Evolutionary conservation across 108 stramenopile genomes (phyloP), one percentile per base, ranked within the genome.

Genomic region (Seminavis robusta): DNA sequence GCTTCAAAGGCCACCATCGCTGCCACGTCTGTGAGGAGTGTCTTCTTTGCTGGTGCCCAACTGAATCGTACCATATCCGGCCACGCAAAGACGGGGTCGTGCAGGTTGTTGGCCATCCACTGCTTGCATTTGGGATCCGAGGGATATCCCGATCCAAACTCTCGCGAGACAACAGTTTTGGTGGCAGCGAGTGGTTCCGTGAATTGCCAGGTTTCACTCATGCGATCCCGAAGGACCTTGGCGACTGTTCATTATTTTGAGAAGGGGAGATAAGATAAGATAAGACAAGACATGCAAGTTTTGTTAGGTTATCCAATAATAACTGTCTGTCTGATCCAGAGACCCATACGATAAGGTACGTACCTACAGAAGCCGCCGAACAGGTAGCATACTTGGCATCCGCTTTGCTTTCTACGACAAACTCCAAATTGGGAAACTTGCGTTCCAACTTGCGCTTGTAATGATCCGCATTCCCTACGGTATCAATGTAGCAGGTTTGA

Each of bases 341-440:
- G 1, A 33, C 43, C 4, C 17, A n/a, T n/a, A 27, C 48, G 25
- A 25, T 29, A 30, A 36, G 36, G 9, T 13, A 63, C 74, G 49
- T 62, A 77, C 73, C 76, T 15, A 90, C 81, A 11, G 83, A 84
- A 1, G 88, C 94, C 20, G 90, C 94, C 30, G 83, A 83, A 52
- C 89, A 88, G 4, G 78, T 76, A 20, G 85, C 76, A 74, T 92
- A 95, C n/a, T 86, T 92, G 21, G 92, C 85, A 73, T 95, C 95
- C 11, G 95, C 95, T 67, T 95, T 95, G 67, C 80, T 82, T 57
- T 90, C 90, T 3, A 95, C 95, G 13, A 86, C 77, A 71, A 95
- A 92, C n/a, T 73, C 62, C 27, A 91, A 83, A 7, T 52, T 59
- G 27, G 75, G 64, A 71, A 95, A 92, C 10, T 68, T 77, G 24